Percentiles rank a stretch among this genome's conserved stretches.
Evolutionary conservation across 148 eudicot genomes (phyloP).

Genomic region (Limonium bicolor): DNA sequence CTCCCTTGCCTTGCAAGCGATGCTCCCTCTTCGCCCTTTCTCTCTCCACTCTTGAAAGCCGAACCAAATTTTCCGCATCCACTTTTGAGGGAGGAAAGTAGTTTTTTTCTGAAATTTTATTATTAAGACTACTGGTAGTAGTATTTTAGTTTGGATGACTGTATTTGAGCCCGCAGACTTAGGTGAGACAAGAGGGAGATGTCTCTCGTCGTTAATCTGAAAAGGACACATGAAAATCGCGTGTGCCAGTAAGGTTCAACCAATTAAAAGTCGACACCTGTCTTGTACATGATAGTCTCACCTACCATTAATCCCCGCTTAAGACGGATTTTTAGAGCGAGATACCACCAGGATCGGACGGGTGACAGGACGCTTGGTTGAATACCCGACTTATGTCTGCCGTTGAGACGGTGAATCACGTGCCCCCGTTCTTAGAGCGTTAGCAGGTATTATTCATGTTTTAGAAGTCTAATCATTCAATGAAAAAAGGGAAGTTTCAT

Average conservation of each 20-base stretch:
- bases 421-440: too few relatives aligned
- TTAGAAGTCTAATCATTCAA: too few relatives aligned
- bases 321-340: too few relatives aligned
- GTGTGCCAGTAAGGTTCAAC: conserved; percentile 2
- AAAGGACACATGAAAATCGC: conserved; percentile 3
- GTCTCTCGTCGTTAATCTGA: too few relatives aligned
- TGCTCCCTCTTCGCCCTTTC: too few relatives aligned
- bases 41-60: not conserved
- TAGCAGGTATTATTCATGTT: too few relatives aligned
- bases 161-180: conserved; percentile 1
- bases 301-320: too few relatives aligned
- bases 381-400: too few relatives aligned
- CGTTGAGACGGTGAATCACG: too few relatives aligned
- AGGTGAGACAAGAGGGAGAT: conserved; percentile 8
- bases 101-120: not conserved
- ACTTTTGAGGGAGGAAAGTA: conserved; percentile 12
- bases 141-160: not conserved
- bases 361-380: too few relatives aligned
- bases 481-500: too few relatives aligned
- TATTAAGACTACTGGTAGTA: not conserved
- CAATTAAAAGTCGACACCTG: conserved; percentile 5
- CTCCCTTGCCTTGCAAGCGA: conserved; percentile 60
- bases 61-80: conserved; percentile 8
- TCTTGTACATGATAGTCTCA: not conserved
- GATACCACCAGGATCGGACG: too few relatives aligned